Conservation (phyloP, 2,329 filamentous ascomycete genomes). For the Fusarium caatingaense region DNA sequence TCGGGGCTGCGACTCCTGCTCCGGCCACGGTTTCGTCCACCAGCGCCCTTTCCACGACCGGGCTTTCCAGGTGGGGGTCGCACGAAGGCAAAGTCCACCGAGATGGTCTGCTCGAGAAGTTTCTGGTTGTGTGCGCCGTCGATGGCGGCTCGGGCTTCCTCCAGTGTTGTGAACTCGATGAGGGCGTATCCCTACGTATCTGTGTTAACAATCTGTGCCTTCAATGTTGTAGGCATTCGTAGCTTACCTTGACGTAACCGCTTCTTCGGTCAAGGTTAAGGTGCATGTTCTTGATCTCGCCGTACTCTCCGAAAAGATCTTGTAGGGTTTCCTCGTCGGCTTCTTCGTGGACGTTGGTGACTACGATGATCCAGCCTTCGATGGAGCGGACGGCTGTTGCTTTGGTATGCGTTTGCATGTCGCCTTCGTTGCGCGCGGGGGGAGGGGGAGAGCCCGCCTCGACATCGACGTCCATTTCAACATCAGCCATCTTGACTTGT, state of each 20-base stretch:
- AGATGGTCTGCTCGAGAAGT: conserved; percentile 82
- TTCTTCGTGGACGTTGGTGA: conserved; percentile 89
- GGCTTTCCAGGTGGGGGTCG: conserved; percentile 73
- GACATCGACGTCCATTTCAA: conserved; percentile 69
- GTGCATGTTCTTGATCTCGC: conserved; percentile 88
- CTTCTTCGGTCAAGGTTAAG: conserved; percentile 84
- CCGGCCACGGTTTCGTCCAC: conserved; percentile 57
- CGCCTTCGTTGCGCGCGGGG: conserved; percentile 64
- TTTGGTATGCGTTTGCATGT: conserved; percentile 78
- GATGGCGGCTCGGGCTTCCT: conserved; percentile 84
- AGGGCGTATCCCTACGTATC: conserved; percentile 79
- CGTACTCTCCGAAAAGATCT: conserved; percentile 85
- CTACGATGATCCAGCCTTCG: conserved; percentile 89
- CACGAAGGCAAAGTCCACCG: conserved; percentile 88
- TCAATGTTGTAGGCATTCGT: too few relatives aligned
- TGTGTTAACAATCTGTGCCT: background rate
- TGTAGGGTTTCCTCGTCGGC: conserved; percentile 85
- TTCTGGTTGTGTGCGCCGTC: conserved; percentile 82
- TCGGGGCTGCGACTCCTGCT: conserved; percentile 63
- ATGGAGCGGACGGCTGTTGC: conserved; percentile 87
- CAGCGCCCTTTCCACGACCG: conserved; percentile 53
- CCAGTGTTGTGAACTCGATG: conserved; percentile 84
- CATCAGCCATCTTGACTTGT: conserved; percentile 60
- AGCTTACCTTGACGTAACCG: conserved; percentile 82
- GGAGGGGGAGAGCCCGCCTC: conserved; percentile 53